A percentile compares a stretch with the other conserved stretches of the same genome.
These are phyloP conservation scores for Ustanciosporium gigantosporum DNA, from an alignment of 1,284 basidiomycete species.

Conservation along the genomic window DNA sequence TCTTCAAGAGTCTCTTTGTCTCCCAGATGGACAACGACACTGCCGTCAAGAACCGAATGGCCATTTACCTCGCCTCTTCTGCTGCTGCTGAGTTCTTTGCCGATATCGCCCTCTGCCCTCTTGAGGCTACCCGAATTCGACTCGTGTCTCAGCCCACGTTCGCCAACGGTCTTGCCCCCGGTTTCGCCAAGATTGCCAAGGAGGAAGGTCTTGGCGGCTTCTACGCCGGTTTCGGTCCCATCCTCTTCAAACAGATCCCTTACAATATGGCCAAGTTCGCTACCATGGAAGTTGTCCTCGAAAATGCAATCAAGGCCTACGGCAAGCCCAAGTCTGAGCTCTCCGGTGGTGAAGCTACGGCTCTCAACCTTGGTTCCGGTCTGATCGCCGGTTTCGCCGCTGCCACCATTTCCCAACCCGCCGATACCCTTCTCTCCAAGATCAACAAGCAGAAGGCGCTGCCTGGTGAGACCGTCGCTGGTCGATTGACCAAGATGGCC, in stretches of 20 bases:
- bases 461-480: conserved; percentile 65
- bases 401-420: conserved; percentile 60
- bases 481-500: conserved; percentile 64
- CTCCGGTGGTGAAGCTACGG: conserved; percentile 54
- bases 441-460: conserved; percentile 69
- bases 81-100: conserved; percentile 61
- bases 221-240: conserved; percentile 64
- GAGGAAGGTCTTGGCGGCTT: conserved; percentile 60
- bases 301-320: conserved; percentile 64
- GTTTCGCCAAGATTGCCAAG: conserved; percentile 53
- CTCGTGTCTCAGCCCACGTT: conserved; percentile 60
- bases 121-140: conserved; percentile 61
- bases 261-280: conserved; percentile 66
- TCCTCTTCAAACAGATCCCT: conserved; percentile 60
- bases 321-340: conserved; percentile 65
- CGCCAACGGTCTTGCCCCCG: conserved; percentile 58
- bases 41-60: conserved; percentile 56
- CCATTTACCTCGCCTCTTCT: conserved; percentile 59
- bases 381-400: conserved; percentile 60
- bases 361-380: conserved; percentile 60
- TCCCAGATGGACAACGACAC: conserved; percentile 57
- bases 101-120: conserved; percentile 61
- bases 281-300: conserved; percentile 60
- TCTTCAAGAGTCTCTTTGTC: conserved; percentile 60
- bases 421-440: conserved; percentile 64